Evolutionary conservation across 768 basidiomycete genomes (phyloP), one percentile per base, ranked within the genome.

Genomic region (Boletus rubropictus): DNA sequence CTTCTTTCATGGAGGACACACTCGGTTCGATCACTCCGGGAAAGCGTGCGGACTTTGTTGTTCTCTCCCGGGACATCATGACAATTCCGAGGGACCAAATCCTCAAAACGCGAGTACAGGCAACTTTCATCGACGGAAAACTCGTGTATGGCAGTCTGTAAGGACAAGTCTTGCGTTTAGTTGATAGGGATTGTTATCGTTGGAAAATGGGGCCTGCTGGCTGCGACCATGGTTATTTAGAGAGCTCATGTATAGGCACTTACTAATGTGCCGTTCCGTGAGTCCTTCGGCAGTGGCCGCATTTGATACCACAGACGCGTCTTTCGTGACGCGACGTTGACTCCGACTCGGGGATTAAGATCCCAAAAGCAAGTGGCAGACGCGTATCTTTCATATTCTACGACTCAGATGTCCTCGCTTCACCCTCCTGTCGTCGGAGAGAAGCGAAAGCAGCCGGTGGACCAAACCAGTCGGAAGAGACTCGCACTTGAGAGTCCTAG

Each of bases 41-140:
- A 15, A 92, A 91, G 60, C 73, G 77, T 25, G 93, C 90, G 6
- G 93, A 97, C 65, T 88, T 84, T 55, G 82, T 87, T n/a, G 71
- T 96, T 14, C 74, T 93, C 49, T 86, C 86, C 6, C 79, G 79
- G 50, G 83, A 96, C 62, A 84, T 95, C 53, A 86, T 94, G 84
- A 67, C 68, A 12, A 65, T 91, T 11, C 72, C 80, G 3, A 62
- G 64, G 2, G 56, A 71, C 38, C 70, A 80, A 38, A 82, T 96
- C 28, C 72, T 93, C 24, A 58, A 70, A 17, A 85, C 89, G 6
- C 73, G 75, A 52, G 86, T 90, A 33, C 62, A 79, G 17, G 78
- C 81, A 6, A 94, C 91, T 22, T 80, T 84, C 44, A 79, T 96
- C 7, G 91, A 92, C 57, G 93, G 92, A 14, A 55, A 65, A 46